Evolutionary conservation across 2,329 filamentous ascomycete species (phyloP).

Genomic region (Niveomyces coronatus): DNA sequence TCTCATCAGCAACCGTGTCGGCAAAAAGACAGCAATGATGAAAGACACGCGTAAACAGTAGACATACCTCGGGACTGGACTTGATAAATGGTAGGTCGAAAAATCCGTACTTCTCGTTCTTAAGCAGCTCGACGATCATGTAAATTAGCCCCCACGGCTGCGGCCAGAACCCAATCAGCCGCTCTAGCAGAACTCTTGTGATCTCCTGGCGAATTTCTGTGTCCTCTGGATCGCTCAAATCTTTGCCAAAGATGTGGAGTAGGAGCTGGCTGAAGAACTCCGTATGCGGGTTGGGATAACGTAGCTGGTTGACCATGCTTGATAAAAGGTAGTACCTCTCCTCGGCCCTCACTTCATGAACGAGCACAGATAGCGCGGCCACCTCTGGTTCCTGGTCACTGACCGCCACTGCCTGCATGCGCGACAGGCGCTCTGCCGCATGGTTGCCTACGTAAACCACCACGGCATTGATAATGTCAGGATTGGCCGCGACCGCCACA

Average conservation of each 20-base stretch:
- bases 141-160: constrained; percentile 94
- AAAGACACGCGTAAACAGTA: no score
- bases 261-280: constrained; percentile 86
- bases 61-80: constrained; percentile 68
- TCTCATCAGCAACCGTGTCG: no score
- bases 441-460: constrained; percentile 72
- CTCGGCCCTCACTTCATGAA: constrained; percentile 64
- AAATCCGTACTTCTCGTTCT: constrained; percentile 84
- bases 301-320: constrained; percentile 83
- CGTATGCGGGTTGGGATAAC: constrained; percentile 81
- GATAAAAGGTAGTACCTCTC: constrained; percentile 75
- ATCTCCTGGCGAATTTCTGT: constrained; percentile 82
- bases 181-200: constrained; percentile 77
- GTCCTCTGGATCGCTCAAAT: constrained; percentile 64
- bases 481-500: constrained; percentile 57
- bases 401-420: constrained; percentile 45
- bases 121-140: constrained; percentile 78
- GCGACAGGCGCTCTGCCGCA: constrained; percentile 51
- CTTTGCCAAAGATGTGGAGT: constrained; percentile 73
- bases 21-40: not conserved
- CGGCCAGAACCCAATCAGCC: constrained; percentile 77
- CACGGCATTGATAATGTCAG: constrained; percentile 65
- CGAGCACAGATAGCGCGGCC: constrained; percentile 63
- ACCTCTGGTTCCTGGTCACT: constrained; percentile 42
- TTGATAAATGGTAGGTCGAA: constrained; percentile 92